Conservation (phyloP, 2,329 filamentous ascomycete genomes). For the Phoma sp. region DNA sequence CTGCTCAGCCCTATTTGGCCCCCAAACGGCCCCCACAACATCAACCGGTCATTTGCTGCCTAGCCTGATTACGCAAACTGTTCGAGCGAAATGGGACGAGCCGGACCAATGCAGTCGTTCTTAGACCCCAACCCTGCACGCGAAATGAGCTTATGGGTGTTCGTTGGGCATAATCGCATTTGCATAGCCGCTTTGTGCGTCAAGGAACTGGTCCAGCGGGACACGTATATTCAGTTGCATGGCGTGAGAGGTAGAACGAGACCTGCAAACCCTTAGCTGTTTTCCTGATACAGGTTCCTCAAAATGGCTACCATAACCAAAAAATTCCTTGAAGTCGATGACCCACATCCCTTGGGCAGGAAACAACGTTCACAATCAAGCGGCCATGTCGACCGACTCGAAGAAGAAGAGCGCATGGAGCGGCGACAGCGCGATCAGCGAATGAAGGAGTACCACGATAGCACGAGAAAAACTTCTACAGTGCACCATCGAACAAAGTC, state of each 20-base stretch:
- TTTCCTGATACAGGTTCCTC: background rate
- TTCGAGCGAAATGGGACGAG: background rate
- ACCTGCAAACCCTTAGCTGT: background rate
- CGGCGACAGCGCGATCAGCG: constrained; percentile 26
- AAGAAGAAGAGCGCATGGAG: constrained; percentile 25
- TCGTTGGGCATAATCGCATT: constrained; percentile 16
- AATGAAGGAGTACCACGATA: constrained; percentile 31
- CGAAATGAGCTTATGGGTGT: constrained; percentile 10
- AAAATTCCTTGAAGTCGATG: constrained; percentile 1
- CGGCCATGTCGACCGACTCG: constrained; percentile 31
- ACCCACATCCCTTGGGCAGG: background rate
- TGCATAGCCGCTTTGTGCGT: constrained; percentile 16
- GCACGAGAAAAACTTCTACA: constrained; percentile 7
- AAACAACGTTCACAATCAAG: constrained; percentile 31
- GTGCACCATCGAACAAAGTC: constrained; percentile 13
- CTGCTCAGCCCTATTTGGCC: constrained; percentile 22
- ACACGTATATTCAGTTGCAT: constrained; percentile 5
- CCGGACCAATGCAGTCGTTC: constrained; percentile 5
- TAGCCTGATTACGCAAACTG: background rate
- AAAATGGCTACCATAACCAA: background rate
- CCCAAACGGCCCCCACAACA: constrained; percentile 23
- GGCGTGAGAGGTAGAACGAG: constrained; percentile 2
- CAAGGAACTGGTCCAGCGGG: constrained; percentile 1
- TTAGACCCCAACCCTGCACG: background rate
- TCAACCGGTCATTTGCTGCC: constrained; percentile 14